Conservation (phyloP, 345 rosid species). For the Odontarrhena argentea region DNA sequence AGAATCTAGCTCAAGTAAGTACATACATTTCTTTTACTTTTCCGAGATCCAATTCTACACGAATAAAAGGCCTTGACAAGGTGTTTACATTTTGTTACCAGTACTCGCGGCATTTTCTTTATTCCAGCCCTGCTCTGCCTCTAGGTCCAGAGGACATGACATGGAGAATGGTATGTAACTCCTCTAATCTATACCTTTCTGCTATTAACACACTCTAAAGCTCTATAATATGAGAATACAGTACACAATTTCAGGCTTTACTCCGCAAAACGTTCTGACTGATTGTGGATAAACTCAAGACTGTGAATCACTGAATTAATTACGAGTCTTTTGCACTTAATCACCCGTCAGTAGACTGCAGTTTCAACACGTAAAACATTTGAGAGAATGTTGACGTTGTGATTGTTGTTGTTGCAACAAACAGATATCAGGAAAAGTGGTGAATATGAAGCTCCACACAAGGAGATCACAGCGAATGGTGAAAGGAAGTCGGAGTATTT, state of each 20-base stretch:
- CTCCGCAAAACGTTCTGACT: neutral
- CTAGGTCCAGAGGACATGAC: constrained; percentile 88
- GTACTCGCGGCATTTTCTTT: constrained; percentile 77
- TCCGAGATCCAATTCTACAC: neutral
- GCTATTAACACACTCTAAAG: neutral
- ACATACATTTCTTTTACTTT: neutral
- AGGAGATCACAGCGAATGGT: constrained; percentile 69
- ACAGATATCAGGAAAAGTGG: constrained; percentile 78
- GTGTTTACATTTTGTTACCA: constrained; percentile 40
- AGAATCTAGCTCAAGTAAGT: constrained; percentile 67
- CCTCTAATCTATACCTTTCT: neutral
- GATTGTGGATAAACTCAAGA: neutral
- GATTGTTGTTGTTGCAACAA: constrained; percentile 3
- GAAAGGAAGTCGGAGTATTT: constrained; percentile 62
- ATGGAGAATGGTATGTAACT: constrained; percentile 79
- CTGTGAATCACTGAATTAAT: neutral
- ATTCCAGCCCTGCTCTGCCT: constrained; percentile 81
- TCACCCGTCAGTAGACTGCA: neutral
- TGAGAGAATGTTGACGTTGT: neutral
- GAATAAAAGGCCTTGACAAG: neutral
- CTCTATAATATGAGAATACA: no score
- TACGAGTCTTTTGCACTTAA: neutral
- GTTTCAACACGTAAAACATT: neutral
- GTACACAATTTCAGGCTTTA: no score
- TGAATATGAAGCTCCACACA: constrained; percentile 75